Evolutionary conservation across 2,329 filamentous ascomycete genomes (phyloP).

Genomic region (Pseudocercospora macadamiae): DNA sequence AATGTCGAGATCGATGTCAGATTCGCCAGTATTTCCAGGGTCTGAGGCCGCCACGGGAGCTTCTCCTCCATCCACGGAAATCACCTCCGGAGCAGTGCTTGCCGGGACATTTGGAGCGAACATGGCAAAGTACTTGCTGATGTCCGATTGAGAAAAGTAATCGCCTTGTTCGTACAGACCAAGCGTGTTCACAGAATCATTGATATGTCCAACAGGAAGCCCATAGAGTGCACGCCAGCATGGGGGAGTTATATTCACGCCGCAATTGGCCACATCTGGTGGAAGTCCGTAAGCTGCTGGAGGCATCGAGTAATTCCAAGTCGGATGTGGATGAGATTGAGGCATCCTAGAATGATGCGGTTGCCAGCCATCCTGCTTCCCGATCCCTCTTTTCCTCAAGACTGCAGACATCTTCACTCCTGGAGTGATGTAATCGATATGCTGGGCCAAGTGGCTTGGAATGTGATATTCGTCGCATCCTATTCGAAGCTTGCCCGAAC

Average conservation of each 20-base stretch:
- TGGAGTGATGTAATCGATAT: constrained; percentile 58
- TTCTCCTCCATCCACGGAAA: constrained; percentile 28
- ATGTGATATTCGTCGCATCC: constrained; percentile 45
- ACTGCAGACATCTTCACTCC: constrained; percentile 50
- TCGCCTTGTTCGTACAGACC: constrained; percentile 26
- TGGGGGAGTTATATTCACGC: constrained; percentile 41
- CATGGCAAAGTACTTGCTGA: constrained; percentile 43
- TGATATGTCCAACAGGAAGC: constrained; percentile 35
- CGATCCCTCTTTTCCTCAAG: constrained; percentile 20
- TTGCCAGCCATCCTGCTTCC: neutral
- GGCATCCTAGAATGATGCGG: neutral
- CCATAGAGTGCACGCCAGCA: constrained; percentile 49
- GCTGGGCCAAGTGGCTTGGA: constrained; percentile 45
- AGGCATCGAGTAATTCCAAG: constrained; percentile 36
- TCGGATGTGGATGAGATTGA: neutral
- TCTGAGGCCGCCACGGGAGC: constrained; percentile 39
- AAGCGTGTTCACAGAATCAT: constrained; percentile 18
- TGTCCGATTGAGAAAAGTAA: constrained; percentile 19
- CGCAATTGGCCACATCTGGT: constrained; percentile 1
- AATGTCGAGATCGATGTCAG: constrained; percentile 26
- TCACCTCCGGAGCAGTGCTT: constrained; percentile 30
- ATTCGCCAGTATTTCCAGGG: constrained; percentile 17
- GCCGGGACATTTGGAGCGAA: constrained; percentile 30
- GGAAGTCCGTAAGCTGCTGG: constrained; percentile 4
- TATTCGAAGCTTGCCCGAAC: constrained; percentile 23